phyloP scores from a whole-genome alignment of 345 rosid genomes.

The Eutrema japonicum region DNA sequence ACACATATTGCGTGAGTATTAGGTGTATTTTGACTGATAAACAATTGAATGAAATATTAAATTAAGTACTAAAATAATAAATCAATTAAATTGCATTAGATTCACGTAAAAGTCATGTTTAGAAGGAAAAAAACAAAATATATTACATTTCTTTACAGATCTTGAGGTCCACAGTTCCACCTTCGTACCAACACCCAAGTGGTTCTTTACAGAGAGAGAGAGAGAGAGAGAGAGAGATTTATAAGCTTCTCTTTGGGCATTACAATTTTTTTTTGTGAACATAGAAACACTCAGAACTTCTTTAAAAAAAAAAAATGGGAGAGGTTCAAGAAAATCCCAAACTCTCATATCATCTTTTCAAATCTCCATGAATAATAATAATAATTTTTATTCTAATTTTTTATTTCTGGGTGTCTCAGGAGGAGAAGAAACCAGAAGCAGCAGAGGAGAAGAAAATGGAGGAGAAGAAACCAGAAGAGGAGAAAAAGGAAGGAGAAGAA shows the following conservation, averaged over 20 bases:
- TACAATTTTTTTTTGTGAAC: constrained; percentile 22
- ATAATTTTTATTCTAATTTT: not conserved
- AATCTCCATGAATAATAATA: constrained; percentile 31
- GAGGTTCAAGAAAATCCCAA: constrained; percentile 47
- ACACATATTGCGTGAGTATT: constrained; percentile 33
- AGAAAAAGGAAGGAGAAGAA: constrained; percentile 47
- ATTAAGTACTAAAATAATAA: constrained; percentile 6
- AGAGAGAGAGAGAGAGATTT: constrained; percentile 30
- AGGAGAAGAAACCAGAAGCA: constrained; percentile 45
- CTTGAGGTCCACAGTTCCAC: constrained; percentile 49
- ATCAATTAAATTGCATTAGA: not conserved
- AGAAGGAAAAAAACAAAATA: constrained; percentile 36
- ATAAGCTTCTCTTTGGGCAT: constrained; percentile 42
- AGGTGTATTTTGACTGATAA: constrained; percentile 31
- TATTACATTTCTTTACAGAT: constrained; percentile 41
- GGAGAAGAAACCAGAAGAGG: constrained; percentile 66
- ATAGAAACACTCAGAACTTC: constrained; percentile 37
- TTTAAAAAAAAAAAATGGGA: constrained; percentile 35
- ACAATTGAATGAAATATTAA: constrained; percentile 4
- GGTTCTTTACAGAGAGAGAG: constrained; percentile 34
- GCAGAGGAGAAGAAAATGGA: constrained; percentile 53
- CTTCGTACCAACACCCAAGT: constrained; percentile 45
- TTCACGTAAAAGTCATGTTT: constrained; percentile 43
- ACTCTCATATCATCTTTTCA: constrained; percentile 35
- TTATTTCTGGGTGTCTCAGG: constrained; percentile 15